Conservation (phyloP, 2,329 filamentous ascomycete genomes). For the Fusarium sp. region DNA sequence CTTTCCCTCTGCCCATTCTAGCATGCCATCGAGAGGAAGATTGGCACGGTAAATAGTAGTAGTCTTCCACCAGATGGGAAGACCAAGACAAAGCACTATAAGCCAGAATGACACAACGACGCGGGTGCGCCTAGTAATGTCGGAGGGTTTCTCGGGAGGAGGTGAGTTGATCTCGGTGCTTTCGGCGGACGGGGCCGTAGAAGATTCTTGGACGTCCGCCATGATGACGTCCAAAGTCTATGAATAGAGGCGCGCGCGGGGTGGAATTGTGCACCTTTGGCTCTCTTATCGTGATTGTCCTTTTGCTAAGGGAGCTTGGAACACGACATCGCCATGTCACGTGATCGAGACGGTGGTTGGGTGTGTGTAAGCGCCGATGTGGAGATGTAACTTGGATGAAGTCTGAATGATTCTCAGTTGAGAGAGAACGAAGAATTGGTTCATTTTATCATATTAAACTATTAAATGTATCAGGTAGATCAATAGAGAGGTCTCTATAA, state of each 20-base stretch:
- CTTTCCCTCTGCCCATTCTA: conserved; percentile 90
- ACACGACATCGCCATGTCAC: conserved; percentile 47
- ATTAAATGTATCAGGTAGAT: not conserved
- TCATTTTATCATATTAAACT: not conserved
- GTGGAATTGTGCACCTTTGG: conserved; percentile 10
- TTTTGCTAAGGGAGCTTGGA: conserved; percentile 28
- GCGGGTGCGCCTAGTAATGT: conserved; percentile 75
- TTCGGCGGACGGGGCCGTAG: conserved; percentile 30
- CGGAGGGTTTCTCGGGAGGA: conserved; percentile 81
- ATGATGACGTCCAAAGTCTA: conserved; percentile 31
- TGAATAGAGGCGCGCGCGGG: conserved; percentile 12
- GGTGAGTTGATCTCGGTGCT: conserved; percentile 57
- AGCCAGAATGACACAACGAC: conserved; percentile 93
- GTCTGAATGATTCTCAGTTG: not conserved
- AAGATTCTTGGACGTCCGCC: conserved; percentile 38
- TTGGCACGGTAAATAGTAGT: conserved; percentile 91
- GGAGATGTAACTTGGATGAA: not conserved
- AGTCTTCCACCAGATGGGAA: conserved; percentile 97
- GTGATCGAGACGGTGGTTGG: conserved; percentile 29
- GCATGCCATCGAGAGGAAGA: conserved; percentile 87
- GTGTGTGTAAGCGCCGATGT: conserved; percentile 29
- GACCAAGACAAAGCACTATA: conserved; percentile 82
- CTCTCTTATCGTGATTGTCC: conserved; percentile 25
- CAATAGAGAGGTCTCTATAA: not conserved
- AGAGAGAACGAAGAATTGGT: not conserved